Evolutionary conservation across 176 grass and related monocot genomes (phyloP).

Genomic region (Hordeum marinum): DNA sequence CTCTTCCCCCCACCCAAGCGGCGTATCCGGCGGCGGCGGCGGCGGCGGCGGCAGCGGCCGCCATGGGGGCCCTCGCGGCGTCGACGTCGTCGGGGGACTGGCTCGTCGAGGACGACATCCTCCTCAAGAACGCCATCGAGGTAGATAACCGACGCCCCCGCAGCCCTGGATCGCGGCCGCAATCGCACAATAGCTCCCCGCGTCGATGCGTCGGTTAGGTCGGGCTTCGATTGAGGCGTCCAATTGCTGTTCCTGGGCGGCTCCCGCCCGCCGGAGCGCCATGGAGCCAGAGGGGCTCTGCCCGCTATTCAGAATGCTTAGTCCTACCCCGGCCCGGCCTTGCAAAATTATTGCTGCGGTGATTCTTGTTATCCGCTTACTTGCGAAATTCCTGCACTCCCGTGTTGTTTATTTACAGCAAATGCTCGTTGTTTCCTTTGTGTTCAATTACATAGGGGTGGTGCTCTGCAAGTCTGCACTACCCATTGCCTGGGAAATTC

Average conservation of each 20-base stretch:
- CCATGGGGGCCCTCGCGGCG: constrained; percentile 59
- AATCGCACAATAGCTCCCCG: neutral
- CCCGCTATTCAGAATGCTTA: neutral
- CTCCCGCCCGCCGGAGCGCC: neutral
- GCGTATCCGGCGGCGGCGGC: neutral
- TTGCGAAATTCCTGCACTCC: neutral
- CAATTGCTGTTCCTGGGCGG: neutral
- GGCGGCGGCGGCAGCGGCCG: too few species aligned
- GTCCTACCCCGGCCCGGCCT: neutral
- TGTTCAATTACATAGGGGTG: neutral
- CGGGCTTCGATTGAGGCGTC: neutral
- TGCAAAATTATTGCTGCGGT: neutral
- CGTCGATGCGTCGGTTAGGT: neutral
- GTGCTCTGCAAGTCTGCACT: neutral
- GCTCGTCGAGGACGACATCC: constrained; percentile 64
- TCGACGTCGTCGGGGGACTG: constrained; percentile 46
- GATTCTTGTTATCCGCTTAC: neutral
- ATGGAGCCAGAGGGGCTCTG: neutral
- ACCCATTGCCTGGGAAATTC: neutral
- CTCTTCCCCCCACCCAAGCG: neutral
- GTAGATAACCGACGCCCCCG: constrained; percentile 12
- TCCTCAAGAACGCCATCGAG: constrained; percentile 82
- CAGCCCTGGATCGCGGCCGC: neutral
- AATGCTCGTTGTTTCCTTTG: neutral
- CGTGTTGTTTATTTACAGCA: neutral